Percentiles rank a stretch among this genome's conserved stretches.
Evolutionary conservation across 306 rosid genomes (phyloP).

Genomic region (Astragalus glycyphyllos): DNA sequence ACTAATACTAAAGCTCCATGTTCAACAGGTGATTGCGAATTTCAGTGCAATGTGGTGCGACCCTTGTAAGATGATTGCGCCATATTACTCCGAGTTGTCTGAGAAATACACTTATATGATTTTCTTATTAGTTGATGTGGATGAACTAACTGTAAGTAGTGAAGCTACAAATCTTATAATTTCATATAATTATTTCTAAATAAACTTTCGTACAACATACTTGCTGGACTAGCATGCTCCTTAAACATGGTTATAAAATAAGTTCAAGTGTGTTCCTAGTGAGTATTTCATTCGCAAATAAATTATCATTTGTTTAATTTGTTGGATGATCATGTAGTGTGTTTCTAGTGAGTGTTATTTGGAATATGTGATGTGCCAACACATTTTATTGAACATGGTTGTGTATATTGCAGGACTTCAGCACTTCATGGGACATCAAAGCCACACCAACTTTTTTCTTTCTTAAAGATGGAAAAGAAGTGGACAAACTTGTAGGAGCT

Average conservation of each 20-base stretch:
- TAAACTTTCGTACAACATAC: neutral
- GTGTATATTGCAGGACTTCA: constrained; percentile 74
- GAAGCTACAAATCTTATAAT: constrained; percentile 8
- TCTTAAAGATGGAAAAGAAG: constrained; percentile 78
- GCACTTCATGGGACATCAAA: constrained; percentile 94
- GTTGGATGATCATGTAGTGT: too few relatives aligned
- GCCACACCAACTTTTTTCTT: constrained; percentile 99
- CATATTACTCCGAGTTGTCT: constrained; percentile 77
- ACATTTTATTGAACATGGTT: constrained; percentile 41
- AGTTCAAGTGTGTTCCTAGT: neutral
- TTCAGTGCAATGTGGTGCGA: constrained; percentile 99
- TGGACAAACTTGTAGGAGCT: constrained; percentile 98
- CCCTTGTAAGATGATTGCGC: constrained; percentile 87
- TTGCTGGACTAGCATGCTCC: constrained; percentile 6
- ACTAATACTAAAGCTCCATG: constrained; percentile 37
- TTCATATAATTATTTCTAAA: neutral
- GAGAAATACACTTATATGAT: constrained; percentile 76
- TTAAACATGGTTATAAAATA: neutral
- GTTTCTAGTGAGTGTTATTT: constrained; percentile 7
- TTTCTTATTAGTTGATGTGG: constrained; percentile 89
- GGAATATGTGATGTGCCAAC: constrained; percentile 17
- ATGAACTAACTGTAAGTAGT: constrained; percentile 85
- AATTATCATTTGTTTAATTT: too few relatives aligned
- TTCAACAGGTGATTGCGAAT: constrained; percentile 84
- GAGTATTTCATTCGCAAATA: too few relatives aligned